Base-by-base conservation (phyloP, 2,329 filamentous ascomycete genomes). In the Clonostachys solani region DNA sequence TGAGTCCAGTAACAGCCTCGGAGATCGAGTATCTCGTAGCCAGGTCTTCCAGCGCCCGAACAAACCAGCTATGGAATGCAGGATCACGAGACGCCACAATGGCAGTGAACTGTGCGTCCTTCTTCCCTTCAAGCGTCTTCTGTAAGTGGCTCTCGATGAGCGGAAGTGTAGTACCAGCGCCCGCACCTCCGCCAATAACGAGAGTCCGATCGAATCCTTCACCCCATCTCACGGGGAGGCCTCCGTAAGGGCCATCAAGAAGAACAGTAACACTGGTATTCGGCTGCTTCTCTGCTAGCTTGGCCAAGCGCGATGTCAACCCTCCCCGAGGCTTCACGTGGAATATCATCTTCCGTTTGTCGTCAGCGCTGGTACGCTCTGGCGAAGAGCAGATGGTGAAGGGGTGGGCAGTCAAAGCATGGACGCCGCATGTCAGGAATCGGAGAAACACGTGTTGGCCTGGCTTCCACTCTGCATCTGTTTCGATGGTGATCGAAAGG, bases 181-280 rank as follows among this genome's bases (percentile, higher is more conserved):
- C 80, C 0, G 80, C 76, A 0, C 81, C 80, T 10, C 81, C 79
- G 0, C 74, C 73, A 5, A 83, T 59, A 15, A 82, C 58, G 0
- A 84, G 56, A 1, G 64, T 58, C 8, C 60, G 61, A 43, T 78
- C 70, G 44, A 70, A 73, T 1, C 60, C 59, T 0, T 58, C 53
- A 13, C 71, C 56, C 42, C 68, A 66, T 6, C 57, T 53, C 4
- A 55, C 55, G 2, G 67, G 59, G 16, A 79, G 57, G 0, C 79
- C 80, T 0, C 81, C 78, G 48, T 83, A 83, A 0, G 80, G 80
- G 0, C 81, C 80, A 38, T 84, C 80, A 1, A 84, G 50, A 1
- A 80, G 57, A 0, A 83, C 74, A 0, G 66, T 64, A 2, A 77
- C 60, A 1, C 59, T 52, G 0, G 54, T 47, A 0, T 60, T 64